Base-by-base conservation (phyloP, 106 monocot species). In the Dendrobium officinale region DNA sequence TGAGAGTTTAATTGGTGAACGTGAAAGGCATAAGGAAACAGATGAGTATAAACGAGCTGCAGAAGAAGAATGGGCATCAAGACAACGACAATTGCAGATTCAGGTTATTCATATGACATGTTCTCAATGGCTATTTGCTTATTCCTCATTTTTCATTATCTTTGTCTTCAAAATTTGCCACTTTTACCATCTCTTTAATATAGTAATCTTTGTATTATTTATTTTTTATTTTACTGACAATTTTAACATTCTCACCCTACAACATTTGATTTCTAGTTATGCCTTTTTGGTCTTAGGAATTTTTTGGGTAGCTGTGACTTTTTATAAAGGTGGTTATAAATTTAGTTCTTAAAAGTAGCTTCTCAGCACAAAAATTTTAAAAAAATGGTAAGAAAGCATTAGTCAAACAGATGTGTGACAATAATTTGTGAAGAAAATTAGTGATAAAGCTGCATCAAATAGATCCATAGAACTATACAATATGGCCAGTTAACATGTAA, bases 11-110 rank as follows among this genome's bases (percentile, higher is more conserved):
- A 87, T 92, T 77, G 84, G 85, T 80, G 92, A 85, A 3, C 88
- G 95, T 67, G 95, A 95, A 85, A 92, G 83, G 43, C 90, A 91
- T 81, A 99, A 99, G 85, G 86, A 91, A 84, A 86, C 91, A 77
- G 92, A 89, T 55, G 91, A 88, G 77, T 99, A 91, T 79, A 95
- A 43, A 84, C 95, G 81, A 67, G 95, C 87, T 80, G 78, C 22
- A 70, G 98, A 92, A 84, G 92, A 88, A 83, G 98, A 99, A 89
- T 95, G 95, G 98, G 95, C 89, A 41, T 79, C 89, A 77, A 91
- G 98, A 79, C 86, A 89, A 79, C 72, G 72, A 6, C 73, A 91
- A 77, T 74, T 93, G 49, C 93, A 81, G 54, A 83, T 93, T 56
- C 93, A 93, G 93, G 93, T 93, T 80, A 59, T 78, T 20, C 33